Evolutionary conservation across 176 grass and related monocot genomes (phyloP), one percentile per base, ranked within the genome.

Genomic region (Paspalum notatum): DNA sequence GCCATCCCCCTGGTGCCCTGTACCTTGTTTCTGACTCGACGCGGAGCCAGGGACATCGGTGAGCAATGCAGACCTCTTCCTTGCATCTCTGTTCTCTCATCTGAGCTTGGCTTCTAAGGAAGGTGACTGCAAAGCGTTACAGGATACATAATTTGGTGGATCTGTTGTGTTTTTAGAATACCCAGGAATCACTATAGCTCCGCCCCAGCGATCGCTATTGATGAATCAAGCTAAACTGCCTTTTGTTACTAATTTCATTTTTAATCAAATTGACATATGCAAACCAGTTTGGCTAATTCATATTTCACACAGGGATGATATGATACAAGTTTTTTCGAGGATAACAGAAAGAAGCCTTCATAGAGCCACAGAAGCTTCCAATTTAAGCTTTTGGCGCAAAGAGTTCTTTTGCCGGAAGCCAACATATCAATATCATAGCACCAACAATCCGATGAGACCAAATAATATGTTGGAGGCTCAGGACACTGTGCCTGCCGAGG

Each of bases 251-350:
- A 51, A 11, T 41, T 82, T 48, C 8, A 18, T 50, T 22, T 15
- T 66, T 52, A n/a, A 22, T 44, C 8, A 24, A 11, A 25, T 18
- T 24, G 27, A 15, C 12, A 16, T 25, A 25, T 18, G 49, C 37
- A 56, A 18, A 38, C 20, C 3, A 4, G 44, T 20, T 21, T 54
- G 58, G 1, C 32, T 83, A 62, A 51, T 65, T 53, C 5, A 20
- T 8, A 51, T 82, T 8, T 55, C 15, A n/a, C 39, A 32, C 4
- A 84, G 43, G 69, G n/a, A 5, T 68, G 82, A 37, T 1, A 91
- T 91, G 90, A 66, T 85, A 76, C 73, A 70, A 20, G 61, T 56
- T 38, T 61, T 85, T 24, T 75, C 40, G n/a, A 85, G 67, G 71
- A 79, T 65, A 71, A 51, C 37, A 64, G 43, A 72, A 57, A 82